A percentile compares a stretch with the other conserved stretches of the same genome.
These are phyloP conservation scores for Hirsutella thompsonii DNA, from an alignment of 2,329 filamentous ascomycete species.

Conservation along the genomic window DNA sequence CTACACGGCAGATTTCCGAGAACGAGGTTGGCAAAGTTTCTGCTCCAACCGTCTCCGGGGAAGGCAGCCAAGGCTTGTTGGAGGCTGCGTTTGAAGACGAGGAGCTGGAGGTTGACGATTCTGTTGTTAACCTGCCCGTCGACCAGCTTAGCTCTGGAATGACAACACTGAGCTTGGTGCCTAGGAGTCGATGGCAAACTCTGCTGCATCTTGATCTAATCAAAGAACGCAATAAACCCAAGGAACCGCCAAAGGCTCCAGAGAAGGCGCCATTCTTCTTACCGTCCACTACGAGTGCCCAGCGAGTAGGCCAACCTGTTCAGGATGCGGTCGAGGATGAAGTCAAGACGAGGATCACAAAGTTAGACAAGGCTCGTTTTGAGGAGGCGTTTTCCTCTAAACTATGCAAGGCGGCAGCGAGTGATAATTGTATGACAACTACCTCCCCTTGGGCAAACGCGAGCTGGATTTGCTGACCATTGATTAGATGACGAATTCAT, in stretches of 20 bases:
- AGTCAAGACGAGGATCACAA: slow-evolving; percentile 52
- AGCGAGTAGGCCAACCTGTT: slow-evolving; percentile 23
- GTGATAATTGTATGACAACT: slow-evolving; percentile 45
- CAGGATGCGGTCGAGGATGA: slow-evolving; percentile 27
- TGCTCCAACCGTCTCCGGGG: slow-evolving; percentile 67
- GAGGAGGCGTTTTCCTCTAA: slow-evolving; percentile 47
- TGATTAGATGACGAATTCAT: slow-evolving; percentile 53
- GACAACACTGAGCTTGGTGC: slow-evolving; percentile 79
- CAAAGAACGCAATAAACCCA: slow-evolving; percentile 87
- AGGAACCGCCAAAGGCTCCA: slow-evolving; percentile 77
- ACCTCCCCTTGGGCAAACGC: not conserved
- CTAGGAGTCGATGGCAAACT: slow-evolving; percentile 87
- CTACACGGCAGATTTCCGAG: slow-evolving; percentile 74
- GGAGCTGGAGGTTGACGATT: slow-evolving; percentile 37
- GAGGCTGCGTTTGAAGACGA: slow-evolving; percentile 60
- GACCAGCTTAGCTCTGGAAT: slow-evolving; percentile 76
- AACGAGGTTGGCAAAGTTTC: slow-evolving; percentile 53
- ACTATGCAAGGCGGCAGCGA: slow-evolving; percentile 38
- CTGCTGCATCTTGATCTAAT: slow-evolving; percentile 86
- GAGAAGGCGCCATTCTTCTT: slow-evolving; percentile 96
- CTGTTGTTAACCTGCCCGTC: slow-evolving; percentile 40
- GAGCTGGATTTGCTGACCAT: not conserved
- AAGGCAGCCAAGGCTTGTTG: slow-evolving; percentile 63
- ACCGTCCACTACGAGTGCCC: slow-evolving; percentile 45
- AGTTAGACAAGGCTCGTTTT: slow-evolving; percentile 44